Base-by-base conservation (phyloP, 2,329 filamentous ascomycete genomes). In the Talaromyces amestolkiae region DNA sequence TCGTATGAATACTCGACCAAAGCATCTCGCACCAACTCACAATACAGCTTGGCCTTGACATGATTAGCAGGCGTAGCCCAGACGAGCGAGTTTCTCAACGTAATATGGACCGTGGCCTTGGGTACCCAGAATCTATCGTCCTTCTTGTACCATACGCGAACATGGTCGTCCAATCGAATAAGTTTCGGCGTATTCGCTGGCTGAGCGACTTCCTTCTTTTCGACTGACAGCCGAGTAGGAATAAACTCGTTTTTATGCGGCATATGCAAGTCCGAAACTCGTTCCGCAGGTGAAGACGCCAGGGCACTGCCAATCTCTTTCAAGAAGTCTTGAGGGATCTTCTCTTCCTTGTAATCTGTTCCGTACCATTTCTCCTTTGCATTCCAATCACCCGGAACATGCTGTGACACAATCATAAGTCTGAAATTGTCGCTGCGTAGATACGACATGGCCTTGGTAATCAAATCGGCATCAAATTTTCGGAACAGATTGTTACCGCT, bases 81-180 rank as follows among this genome's bases (percentile, higher is more conserved):
- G n/a, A 91, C 88, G 54, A 96, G 79, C 0, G 93, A 91, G 66
- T 89, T 96, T 71, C 89, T 87, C 69, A 96, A 84, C 70, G 89
- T 92, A 69, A 97, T 87, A 69, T 93, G 86, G 19, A 98, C 82
- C 66, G 93, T 95, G 3, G 92, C 95, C 77, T 96, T 97, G 9
- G 95, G 95, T 10, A 98, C 95, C 93, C 94, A 98, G 78, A 98
- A 99, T 0, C 89, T 93, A 72, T 99, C 95, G 72, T 99, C 95
- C 79, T 98, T 98, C 83, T 99, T 99, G 83, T 89, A 97, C 95
- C 95, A 99, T 2, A 92, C 90, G 35, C 93, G 88, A 0, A 91
- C 88, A 39, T 88, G 81, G 6, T 89, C 84, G 70, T 97, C 94
- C 71, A 96, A 93, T 70, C 93, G 89, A 68, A 99, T 89, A 27